Percentiles rank a stretch among this genome's conserved stretches.
These are phyloP conservation scores for Blastocystis sp. DNA, from an alignment of 352 stramenopile species.

Conservation along the genomic window DNA sequence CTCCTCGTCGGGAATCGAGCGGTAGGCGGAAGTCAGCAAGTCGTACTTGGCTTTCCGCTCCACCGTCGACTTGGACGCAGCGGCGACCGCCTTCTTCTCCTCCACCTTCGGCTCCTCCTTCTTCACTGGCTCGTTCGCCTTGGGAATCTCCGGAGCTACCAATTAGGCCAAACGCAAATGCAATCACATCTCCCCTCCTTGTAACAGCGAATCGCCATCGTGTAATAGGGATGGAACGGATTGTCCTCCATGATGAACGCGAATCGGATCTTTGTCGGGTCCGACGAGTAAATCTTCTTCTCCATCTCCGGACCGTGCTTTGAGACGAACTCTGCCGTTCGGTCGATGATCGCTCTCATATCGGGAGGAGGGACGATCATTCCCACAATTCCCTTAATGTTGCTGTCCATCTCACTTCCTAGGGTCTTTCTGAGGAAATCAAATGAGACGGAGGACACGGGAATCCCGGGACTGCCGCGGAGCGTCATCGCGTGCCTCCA, in stretches of 20 bases:
- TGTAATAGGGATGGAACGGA: constrained; percentile 95
- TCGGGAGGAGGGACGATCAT: constrained; percentile 91
- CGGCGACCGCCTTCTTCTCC: constrained; percentile 48
- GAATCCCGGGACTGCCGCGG: neutral
- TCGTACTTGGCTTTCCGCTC: constrained; percentile 59
- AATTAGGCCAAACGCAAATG: neutral
- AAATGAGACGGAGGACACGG: neutral
- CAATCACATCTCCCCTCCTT: constrained; percentile 61
- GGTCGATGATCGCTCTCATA: constrained; percentile 90
- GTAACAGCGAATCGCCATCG: constrained; percentile 82
- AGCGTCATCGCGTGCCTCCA: neutral
- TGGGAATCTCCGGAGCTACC: constrained; percentile 18
- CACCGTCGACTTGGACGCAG: neutral
- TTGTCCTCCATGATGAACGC: constrained; percentile 83
- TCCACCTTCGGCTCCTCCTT: constrained; percentile 55
- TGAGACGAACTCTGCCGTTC: constrained; percentile 92
- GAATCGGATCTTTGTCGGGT: constrained; percentile 86
- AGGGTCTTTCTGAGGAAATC: neutral
- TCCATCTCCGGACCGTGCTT: constrained; percentile 93
- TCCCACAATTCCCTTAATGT: constrained; percentile 66
- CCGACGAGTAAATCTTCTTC: constrained; percentile 78
- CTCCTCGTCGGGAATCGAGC: neutral
- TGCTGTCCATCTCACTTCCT: constrained; percentile 53
- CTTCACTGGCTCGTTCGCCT: constrained; percentile 58
- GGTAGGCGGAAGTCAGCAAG: constrained; percentile 63